Percentiles rank a stretch among this genome's conserved stretches.
These are phyloP conservation scores for Solanum clarkiae DNA, from an alignment of 257 asterid species.

Conservation along the genomic window DNA sequence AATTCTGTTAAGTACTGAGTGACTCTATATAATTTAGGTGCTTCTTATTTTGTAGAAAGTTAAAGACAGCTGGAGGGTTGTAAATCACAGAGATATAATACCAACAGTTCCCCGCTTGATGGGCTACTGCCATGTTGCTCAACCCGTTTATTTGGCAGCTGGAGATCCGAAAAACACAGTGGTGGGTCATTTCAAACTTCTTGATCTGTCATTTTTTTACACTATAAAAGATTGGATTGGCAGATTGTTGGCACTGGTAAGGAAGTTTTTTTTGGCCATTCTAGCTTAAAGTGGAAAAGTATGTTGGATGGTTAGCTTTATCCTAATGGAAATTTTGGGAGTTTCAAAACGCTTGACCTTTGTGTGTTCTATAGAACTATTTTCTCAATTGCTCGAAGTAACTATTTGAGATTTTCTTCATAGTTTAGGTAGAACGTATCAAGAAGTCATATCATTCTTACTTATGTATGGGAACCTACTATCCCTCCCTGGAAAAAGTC, in stretches of 20 bases:
- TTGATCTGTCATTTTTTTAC: not conserved
- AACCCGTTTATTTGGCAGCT: conserved; percentile 77
- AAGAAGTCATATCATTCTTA: not conserved
- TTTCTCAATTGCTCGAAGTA: not conserved
- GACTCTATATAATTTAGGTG: not conserved
- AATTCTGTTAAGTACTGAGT: not conserved
- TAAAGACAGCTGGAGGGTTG: conserved; percentile 89
- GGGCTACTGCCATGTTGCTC: conserved; percentile 99
- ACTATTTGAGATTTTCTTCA: not conserved
- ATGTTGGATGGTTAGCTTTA: not conserved
- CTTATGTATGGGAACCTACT: not conserved
- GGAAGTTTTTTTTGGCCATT: not conserved
- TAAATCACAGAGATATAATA: conserved; percentile 92
- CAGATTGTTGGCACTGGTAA: not conserved
- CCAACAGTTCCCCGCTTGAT: conserved; percentile 97
- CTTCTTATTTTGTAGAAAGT: conserved; percentile 48
- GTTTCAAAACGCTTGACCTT: not conserved
- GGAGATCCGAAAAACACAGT: conserved; percentile 29
- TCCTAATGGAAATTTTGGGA: not conserved
- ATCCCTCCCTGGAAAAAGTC: not conserved
- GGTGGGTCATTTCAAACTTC: conserved; percentile 24
- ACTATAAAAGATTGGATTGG: not conserved
- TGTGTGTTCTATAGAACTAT: not conserved
- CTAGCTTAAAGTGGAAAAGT: not conserved
- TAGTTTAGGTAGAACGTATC: not conserved